Evolutionary conservation across 208 protist species (phyloP), one percentile per base, ranked within the genome.

Genomic region (Leishmania aethiopica): DNA sequence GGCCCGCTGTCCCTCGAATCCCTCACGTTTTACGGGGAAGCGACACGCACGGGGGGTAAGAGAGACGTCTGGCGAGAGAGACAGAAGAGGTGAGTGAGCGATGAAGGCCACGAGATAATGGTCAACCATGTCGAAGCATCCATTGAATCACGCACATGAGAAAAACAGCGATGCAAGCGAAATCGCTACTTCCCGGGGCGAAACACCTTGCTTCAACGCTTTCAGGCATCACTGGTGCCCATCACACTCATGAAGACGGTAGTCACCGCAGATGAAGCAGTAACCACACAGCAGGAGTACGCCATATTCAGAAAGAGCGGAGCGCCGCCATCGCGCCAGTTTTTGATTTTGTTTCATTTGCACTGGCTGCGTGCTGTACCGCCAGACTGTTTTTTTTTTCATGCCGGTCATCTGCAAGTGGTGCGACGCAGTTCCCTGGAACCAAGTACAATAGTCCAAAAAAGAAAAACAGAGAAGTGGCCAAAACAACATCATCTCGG

Each of bases 361-460:
- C 10, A 13, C 45, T 47, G 45, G 45, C 13, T 0, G 7, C 45
- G 6, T 0, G 10, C 45, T 2, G 10, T 0, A 6, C 51, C 25
- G 6, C 0, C 25, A 5, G 57, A 3, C 22, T 62, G 6, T 32
- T 13, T 32, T 62, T 57, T 10, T 0, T 45, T 25, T 8, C 7
- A 25, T 10, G 57, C 32, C 25, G 28, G 28, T 13, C 28, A 3
- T 13, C 25, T n/a, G 57, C 57, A 62, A n/a, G 28, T 62, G 1
- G 25, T 0, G 28, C 6, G 57, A n/a, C 57, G 8, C 0, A n/a
- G 28, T n/a, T n/a, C 25, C 57, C 6, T n/a, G 0, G 4, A 0
- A 0, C 3, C 17, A n/a, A 45, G 64, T 11, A 2, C 11, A 4
- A 17, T 0, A 66, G n/a, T 35, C 8, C n/a, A 40, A 2, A 37